Percentiles rank a stretch among this genome's conserved stretches.
phyloP scores from a whole-genome alignment of 139 green algal genomes.

The Eudorina sp. region DNA sequence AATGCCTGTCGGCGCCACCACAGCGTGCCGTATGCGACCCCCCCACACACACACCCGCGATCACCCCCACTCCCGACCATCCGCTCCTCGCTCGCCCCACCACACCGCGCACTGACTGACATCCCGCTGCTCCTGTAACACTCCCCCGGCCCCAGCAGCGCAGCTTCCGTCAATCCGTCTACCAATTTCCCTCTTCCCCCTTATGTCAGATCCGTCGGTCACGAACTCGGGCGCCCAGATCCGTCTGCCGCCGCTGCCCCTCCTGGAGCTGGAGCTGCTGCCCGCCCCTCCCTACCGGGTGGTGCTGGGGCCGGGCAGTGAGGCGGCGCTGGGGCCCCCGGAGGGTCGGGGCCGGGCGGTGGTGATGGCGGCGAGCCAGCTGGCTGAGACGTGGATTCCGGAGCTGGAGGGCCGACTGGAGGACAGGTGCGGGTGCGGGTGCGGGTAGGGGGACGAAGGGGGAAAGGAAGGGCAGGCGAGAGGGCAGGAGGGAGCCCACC shows the following conservation, averaged over 20 bases:
- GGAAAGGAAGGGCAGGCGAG: too few relatives aligned
- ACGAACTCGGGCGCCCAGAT: background rate
- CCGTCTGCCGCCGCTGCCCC: background rate
- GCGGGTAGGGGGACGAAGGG: background rate
- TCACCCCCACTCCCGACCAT: too few relatives aligned
- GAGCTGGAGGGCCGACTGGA: background rate
- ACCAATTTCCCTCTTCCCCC: too few relatives aligned
- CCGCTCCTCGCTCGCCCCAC: too few relatives aligned
- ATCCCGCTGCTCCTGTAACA: too few relatives aligned
- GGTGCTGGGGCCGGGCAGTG: background rate
- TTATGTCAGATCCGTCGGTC: constrained; percentile 31
- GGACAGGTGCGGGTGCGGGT: constrained; percentile 21
- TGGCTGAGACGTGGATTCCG: background rate
- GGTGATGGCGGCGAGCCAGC: background rate
- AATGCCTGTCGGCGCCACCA: too few relatives aligned
- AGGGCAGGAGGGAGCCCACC: too few relatives aligned
- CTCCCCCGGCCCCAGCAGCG: too few relatives aligned
- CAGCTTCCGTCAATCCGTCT: too few relatives aligned
- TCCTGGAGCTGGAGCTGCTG: constrained; percentile 5
- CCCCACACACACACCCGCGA: too few relatives aligned
- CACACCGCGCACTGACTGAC: too few relatives aligned
- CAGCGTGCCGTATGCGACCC: too few relatives aligned
- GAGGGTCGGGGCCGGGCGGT: background rate
- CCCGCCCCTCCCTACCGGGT: background rate
- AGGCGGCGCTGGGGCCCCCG: background rate